Percentiles rank a stretch among this genome's conserved stretches.
These are phyloP conservation scores for Botryosphaeria dothidea DNA, from an alignment of 2,329 filamentous ascomycete genomes.

Conservation along the genomic window DNA sequence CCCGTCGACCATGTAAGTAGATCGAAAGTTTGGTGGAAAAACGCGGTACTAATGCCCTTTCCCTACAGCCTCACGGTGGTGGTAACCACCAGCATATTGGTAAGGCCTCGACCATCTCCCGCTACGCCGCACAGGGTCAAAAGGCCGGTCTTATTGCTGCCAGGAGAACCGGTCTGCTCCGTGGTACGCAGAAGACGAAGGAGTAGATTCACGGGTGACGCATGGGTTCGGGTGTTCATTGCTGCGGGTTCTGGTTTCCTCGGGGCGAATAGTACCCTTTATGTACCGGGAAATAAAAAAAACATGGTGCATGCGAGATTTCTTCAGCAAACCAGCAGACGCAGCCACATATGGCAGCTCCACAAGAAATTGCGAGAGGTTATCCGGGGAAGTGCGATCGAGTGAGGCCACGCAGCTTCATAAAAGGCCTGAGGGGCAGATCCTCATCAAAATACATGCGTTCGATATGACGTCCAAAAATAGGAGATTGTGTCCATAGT, in stretches of 20 bases:
- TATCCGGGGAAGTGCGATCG: not conserved
- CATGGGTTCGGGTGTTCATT: slow-evolving; percentile 24
- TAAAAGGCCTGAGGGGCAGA: slow-evolving; percentile 2
- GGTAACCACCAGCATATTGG: slow-evolving; percentile 99
- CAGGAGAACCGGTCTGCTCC: slow-evolving; percentile 98
- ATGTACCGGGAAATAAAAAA: slow-evolving; percentile 21
- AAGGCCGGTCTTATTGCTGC: slow-evolving; percentile 99
- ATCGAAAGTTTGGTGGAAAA: slow-evolving; percentile 21
- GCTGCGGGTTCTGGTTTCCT: slow-evolving; percentile 21
- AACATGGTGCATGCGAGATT: slow-evolving; percentile 21
- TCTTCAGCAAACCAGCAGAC: slow-evolving; percentile 12
- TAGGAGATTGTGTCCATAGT: slow-evolving; percentile 11
- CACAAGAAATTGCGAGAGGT: not conserved
- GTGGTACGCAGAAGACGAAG: slow-evolving; percentile 99
- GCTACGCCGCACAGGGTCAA: slow-evolving; percentile 97
- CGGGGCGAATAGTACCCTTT: slow-evolving; percentile 20
- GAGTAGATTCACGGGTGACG: slow-evolving; percentile 52
- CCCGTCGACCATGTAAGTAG: slow-evolving; percentile 86
- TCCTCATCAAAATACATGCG: slow-evolving; percentile 10
- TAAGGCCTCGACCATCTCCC: slow-evolving; percentile 99
- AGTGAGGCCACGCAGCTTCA: slow-evolving; percentile 12
- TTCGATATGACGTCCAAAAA: slow-evolving; percentile 19
- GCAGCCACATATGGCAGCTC: slow-evolving; percentile 4
- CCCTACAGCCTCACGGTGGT: slow-evolving; percentile 55
- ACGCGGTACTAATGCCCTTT: slow-evolving; percentile 31